Evolutionary conservation across 352 stramenopile genomes (phyloP), one percentile per base, ranked within the genome.

Genomic region (Phytophthora pini): DNA sequence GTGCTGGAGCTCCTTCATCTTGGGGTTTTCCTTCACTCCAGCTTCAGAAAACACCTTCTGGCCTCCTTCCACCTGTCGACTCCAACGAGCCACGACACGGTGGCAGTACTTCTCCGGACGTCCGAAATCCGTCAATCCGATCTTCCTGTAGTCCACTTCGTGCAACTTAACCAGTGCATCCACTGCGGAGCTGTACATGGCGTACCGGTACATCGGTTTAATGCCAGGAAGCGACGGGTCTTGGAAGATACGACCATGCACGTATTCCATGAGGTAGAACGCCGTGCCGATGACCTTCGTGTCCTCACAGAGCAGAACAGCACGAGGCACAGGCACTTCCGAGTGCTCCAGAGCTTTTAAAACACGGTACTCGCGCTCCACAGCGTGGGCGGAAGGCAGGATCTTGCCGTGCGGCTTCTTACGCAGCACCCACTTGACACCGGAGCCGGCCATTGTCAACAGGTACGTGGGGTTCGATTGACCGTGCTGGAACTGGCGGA

Each of bases 391-490:
- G 20, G 84, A 93, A 15, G 77, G 81, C 36, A 96, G 70, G 61
- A 96, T 88, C 50, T 88, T 74, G 24, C 88, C 88, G 54, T 86
- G 76, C 9, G 88, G 88, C 69, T 96, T 92, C 77, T 94, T 94
- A 34, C 88, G 87, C 45, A 96, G 71, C 56, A 96, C 88, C 73
- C 81, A 90, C 66, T 88, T 74, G 36, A 74, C 72, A 27, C 76
- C 76, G 15, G 74, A 87, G 48, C 62, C 36, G 22, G 44, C 61
- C 80, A 92, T 92, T 4, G 56, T 79, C 49, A 97, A 54, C 27
- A 94, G 73, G 70, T 95, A 97, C 59, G 89, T 97, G 36, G 89
- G 89, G 70, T 97, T 97, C 10, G 82, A 93, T 65, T 97, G 89
- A 5, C 89, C 89, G 48, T 96, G 82, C 55, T 84, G 67, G 65